Evolutionary conservation across 2,329 filamentous ascomycete genomes (phyloP), one percentile per base, ranked within the genome.

Genomic region (Drechmeria coniospora): DNA sequence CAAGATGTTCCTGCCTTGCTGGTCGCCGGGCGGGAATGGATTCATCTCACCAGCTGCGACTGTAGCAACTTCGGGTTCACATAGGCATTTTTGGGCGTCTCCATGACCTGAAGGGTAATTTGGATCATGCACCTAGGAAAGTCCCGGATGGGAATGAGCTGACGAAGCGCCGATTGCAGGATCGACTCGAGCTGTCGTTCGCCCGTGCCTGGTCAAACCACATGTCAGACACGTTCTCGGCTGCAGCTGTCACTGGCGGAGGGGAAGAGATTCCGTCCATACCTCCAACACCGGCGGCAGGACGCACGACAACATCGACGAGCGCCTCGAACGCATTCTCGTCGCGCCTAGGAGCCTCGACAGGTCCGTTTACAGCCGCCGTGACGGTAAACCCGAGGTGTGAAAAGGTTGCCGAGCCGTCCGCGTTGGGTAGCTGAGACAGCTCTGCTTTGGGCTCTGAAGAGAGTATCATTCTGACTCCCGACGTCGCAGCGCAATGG

Each of bases 321-420:
- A 78, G 72, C 16, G 87, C 83, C 58, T 94, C 84, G 53, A 92
- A 86, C 6, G 90, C 79, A 39, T 90, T 72, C 51, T 95, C 83
- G 48, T 98, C 87, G 43, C 82, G 74, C 44, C 86, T 72, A 41
- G 75, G 74, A 11, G 87, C 82, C 58, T 98, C 90, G 40, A 95
- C 72, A 11, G 90, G 90, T 1, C 87, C 90, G 54, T 93, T 95
- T 39, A 92, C 83, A 10, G 82, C 77, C 31, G 79, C 80, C 29
- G 92, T 70, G 37, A 95, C 68, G 24, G 75, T 77, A 53, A 84
- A 92, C 26, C 83, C 80, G 32, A 71, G 64, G 42, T 75, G 66
- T 2, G 78, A 72, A 49, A 82, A 84, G 8, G 72, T 77, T 8
- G 79, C 79, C 26, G 83, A 92, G 35, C 82, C 82, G 49, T 92